These are phyloP conservation scores for Amanita rubescens DNA, from an alignment of 768 basidiomycete species.

Conservation along the genomic window DNA sequence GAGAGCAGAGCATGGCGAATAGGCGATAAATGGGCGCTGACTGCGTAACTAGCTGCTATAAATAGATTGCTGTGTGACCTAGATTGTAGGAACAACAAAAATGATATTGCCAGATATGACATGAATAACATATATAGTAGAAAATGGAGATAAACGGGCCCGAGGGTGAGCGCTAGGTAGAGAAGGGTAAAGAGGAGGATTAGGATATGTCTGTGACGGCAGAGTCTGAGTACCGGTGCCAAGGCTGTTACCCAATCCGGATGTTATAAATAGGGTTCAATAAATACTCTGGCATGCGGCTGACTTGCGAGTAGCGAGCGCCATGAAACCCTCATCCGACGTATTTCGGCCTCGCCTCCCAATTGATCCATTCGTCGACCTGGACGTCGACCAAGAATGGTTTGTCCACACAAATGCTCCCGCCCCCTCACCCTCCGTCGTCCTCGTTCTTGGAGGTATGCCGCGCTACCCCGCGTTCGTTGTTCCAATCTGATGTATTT, in stretches of 20 bases:
- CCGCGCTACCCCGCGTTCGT: neutral
- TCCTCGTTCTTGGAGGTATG: constrained; percentile 34
- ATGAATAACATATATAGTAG: no score
- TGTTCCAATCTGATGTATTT: neutral
- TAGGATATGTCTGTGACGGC: neutral
- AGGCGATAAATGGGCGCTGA: constrained; percentile 36
- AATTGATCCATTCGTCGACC: constrained; percentile 26
- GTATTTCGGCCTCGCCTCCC: constrained; percentile 32
- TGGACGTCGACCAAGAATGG: constrained; percentile 20
- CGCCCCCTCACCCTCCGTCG: constrained; percentile 14
- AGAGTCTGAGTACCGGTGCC: neutral
- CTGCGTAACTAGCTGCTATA: constrained; percentile 14
- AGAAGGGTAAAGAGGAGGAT: neutral
- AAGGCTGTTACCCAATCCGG: neutral
- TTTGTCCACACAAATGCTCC: constrained; percentile 13
- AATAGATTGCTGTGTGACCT: neutral
- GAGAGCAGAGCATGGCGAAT: constrained; percentile 31
- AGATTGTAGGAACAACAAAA: no score
- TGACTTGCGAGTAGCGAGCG: neutral
- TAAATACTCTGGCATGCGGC: neutral
- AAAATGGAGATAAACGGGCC: no score
- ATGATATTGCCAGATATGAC: no score
- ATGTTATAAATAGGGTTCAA: no score
- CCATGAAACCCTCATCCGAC: constrained; percentile 11
- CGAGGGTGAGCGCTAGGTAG: neutral